A percentile compares a stretch with the other conserved stretches of the same genome.
These are phyloP conservation scores for Cyathus striatus DNA, from an alignment of 768 basidiomycete species.

Conservation along the genomic window DNA sequence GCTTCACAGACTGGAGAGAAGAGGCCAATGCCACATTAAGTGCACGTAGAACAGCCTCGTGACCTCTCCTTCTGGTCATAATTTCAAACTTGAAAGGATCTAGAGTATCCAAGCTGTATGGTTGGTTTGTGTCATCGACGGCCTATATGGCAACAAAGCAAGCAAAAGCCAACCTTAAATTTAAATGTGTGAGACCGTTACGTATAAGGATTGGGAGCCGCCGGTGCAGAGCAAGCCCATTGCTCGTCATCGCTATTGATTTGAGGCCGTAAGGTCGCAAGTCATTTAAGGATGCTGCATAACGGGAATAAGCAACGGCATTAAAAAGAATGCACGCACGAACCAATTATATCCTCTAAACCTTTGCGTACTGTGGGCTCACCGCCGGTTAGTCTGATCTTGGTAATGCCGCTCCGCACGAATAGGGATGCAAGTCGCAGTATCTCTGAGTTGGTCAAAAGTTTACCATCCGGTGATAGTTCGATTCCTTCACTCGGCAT, in stretches of 20 bases:
- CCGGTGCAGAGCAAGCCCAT: slow-evolving; percentile 73
- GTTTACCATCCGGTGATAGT: slow-evolving; percentile 61
- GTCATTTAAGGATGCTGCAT: slow-evolving; percentile 52
- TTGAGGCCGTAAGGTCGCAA: slow-evolving; percentile 58
- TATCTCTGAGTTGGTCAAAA: slow-evolving; percentile 75
- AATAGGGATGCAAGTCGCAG: slow-evolving; percentile 71
- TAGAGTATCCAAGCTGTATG: slow-evolving; percentile 70
- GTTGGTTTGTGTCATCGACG: slow-evolving; percentile 1
- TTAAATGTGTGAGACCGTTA: slow-evolving; percentile 75
- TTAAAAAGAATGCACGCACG: background rate
- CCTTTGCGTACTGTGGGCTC: slow-evolving; percentile 84
- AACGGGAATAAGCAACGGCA: slow-evolving; percentile 1
- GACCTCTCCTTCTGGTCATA: slow-evolving; percentile 76
- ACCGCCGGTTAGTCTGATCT: slow-evolving; percentile 85
- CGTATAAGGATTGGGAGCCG: slow-evolving; percentile 62
- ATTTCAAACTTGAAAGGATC: slow-evolving; percentile 86
- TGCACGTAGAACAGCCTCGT: slow-evolving; percentile 67
- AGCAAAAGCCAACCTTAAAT: slow-evolving; percentile 43
- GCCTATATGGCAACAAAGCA: background rate
- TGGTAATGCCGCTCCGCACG: slow-evolving; percentile 76
- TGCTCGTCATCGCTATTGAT: slow-evolving; percentile 84
- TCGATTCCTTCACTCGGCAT: slow-evolving; percentile 83
- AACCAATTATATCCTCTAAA: slow-evolving; percentile 64
- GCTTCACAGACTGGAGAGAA: slow-evolving; percentile 57
- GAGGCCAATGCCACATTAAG: slow-evolving; percentile 58